These are phyloP conservation scores for Barnettozyma siamensis DNA, from an alignment of 805 yeast species.

Conservation along the genomic window DNA sequence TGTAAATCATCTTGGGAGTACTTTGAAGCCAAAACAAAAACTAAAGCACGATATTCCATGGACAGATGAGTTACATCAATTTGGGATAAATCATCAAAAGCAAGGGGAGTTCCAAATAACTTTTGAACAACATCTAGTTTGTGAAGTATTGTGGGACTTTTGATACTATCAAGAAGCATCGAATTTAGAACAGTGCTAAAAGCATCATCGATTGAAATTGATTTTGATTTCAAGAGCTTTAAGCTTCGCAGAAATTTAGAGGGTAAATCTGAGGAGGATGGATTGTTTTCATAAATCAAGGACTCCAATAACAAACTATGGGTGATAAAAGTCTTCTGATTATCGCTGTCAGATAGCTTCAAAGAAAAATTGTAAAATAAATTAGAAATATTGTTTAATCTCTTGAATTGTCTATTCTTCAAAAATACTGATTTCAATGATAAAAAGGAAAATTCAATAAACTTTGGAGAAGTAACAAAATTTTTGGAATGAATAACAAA, in stretches of 20 bases:
- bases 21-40: constrained; percentile 15
- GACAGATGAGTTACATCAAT: constrained; percentile 13
- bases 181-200: constrained; percentile 12
- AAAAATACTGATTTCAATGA: constrained; percentile 20
- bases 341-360: constrained; percentile 4
- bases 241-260: constrained; percentile 31
- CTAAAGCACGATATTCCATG: constrained; percentile 13
- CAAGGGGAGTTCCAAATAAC: constrained; percentile 8
- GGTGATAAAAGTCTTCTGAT: background rate
- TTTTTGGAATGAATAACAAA: constrained; percentile 5
- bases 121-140: constrained; percentile 14
- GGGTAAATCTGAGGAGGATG: constrained; percentile 17
- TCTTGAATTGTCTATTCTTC: constrained; percentile 26
- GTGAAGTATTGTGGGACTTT: constrained; percentile 10
- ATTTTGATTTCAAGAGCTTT: constrained; percentile 21
- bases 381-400: constrained; percentile 43
- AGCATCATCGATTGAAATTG: background rate
- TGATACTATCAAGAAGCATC: constrained; percentile 9
- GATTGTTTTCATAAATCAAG: constrained; percentile 8
- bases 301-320: constrained; percentile 26
- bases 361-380: constrained; percentile 35
- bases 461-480: constrained; percentile 5
- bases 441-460: constrained; percentile 11
- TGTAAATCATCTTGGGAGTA: constrained; percentile 8
- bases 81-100: constrained; percentile 4